Evolutionary conservation across 352 stramenopile species (phyloP).

Genomic region (Phytophthora parvispora): DNA sequence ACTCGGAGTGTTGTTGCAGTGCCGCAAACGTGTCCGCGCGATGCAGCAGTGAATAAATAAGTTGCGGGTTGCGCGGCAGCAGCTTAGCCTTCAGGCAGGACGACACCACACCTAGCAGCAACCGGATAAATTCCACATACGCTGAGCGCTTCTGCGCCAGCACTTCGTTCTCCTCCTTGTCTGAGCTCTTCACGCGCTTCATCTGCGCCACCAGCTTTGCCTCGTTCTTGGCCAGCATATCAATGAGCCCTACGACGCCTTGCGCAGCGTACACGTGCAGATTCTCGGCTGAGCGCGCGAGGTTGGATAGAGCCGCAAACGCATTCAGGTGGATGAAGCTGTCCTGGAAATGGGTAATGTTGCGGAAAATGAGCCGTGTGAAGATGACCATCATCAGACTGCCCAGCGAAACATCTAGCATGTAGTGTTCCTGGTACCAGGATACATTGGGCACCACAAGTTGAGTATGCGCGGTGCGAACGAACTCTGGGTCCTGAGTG

Average conservation of each 20-base stretch:
- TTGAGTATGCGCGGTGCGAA: slow-evolving; percentile 69
- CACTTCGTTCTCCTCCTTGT: slow-evolving; percentile 53
- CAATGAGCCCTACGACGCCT: slow-evolving; percentile 71
- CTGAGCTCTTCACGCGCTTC: slow-evolving; percentile 30
- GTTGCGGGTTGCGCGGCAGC: slow-evolving; percentile 80
- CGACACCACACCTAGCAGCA: slow-evolving; percentile 73
- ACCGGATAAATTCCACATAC: slow-evolving; percentile 84
- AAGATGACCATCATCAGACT: slow-evolving; percentile 87
- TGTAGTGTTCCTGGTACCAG: slow-evolving; percentile 87
- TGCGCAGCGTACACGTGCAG: slow-evolving; percentile 82
- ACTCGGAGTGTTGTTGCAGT: slow-evolving; percentile 69
- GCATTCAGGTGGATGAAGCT: slow-evolving; percentile 83
- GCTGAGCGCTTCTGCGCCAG: slow-evolving; percentile 63
- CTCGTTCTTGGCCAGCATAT: slow-evolving; percentile 85
- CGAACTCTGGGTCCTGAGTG: slow-evolving; percentile 72
- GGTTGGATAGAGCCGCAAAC: slow-evolving; percentile 79
- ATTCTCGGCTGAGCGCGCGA: slow-evolving; percentile 77
- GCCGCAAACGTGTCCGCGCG: slow-evolving; percentile 64
- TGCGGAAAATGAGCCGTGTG: slow-evolving; percentile 76
- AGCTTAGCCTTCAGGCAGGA: slow-evolving; percentile 74
- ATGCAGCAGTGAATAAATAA: slow-evolving; percentile 91
- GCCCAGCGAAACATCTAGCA: slow-evolving; percentile 78
- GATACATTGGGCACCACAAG: slow-evolving; percentile 66
- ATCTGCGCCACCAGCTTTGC: slow-evolving; percentile 64
- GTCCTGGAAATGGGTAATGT: slow-evolving; percentile 87